A percentile compares a stretch with the other conserved stretches of the same genome.
Conservation (phyloP, 2,329 filamentous ascomycete genomes). For the Tolypocladium guangdongense region DNA sequence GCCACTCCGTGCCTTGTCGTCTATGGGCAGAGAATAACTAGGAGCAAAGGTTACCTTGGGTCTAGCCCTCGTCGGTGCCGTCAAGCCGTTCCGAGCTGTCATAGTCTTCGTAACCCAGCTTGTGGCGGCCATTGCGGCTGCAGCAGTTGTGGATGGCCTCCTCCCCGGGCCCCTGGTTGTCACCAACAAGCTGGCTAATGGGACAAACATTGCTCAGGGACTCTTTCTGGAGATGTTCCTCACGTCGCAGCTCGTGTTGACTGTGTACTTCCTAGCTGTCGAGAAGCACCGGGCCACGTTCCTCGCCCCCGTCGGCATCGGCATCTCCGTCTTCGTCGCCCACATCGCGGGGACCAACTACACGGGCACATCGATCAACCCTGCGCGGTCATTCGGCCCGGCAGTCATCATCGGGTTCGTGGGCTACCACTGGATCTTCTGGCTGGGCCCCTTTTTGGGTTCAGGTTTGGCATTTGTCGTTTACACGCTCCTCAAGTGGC, state of each 20-base stretch:
- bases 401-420: constrained; percentile 31
- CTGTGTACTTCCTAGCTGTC: constrained; percentile 58
- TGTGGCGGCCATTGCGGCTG: constrained; percentile 46
- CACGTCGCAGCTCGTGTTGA: constrained; percentile 51
- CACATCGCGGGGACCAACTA: constrained; percentile 34
- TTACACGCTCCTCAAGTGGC: constrained; percentile 37
- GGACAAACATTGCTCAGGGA: constrained; percentile 42
- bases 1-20: not conserved
- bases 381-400: constrained; percentile 39
- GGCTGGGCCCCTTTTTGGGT: constrained; percentile 41
- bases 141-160: constrained; percentile 44
- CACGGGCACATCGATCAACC: constrained; percentile 38
- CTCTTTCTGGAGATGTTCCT: constrained; percentile 59
- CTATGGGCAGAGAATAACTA: not conserved
- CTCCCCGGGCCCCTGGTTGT: constrained; percentile 47
- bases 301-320: constrained; percentile 61
- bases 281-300: constrained; percentile 66
- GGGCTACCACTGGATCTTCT: constrained; percentile 43
- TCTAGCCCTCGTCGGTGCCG: constrained; percentile 45
- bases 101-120: constrained; percentile 47
- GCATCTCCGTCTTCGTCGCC: constrained; percentile 55
- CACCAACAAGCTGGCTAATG: constrained; percentile 41
- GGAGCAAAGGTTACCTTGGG: constrained; percentile 39
- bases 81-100: constrained; percentile 39
- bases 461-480: constrained; percentile 35